Evolutionary conservation across 305 asterid species (phyloP).

Genomic region (Fraxinus latifolia): DNA sequence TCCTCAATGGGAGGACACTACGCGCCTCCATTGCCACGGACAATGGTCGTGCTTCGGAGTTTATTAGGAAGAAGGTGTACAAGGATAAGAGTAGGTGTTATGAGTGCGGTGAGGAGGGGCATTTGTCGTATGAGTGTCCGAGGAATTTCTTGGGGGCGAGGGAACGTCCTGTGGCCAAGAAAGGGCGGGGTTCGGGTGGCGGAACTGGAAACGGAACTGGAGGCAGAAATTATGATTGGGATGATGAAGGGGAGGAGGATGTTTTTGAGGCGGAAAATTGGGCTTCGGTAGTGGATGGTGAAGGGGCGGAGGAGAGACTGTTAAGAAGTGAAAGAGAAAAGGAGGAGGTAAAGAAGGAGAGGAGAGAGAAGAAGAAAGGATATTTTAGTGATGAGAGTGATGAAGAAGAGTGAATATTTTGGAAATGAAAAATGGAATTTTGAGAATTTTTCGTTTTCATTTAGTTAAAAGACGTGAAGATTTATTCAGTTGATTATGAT

Average conservation of each 20-base stretch:
- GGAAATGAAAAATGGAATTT: no score
- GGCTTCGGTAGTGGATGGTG: slow-evolving; percentile 88
- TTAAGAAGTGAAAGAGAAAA: slow-evolving; percentile 36
- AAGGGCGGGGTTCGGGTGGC: slow-evolving; percentile 50
- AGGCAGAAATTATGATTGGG: slow-evolving; percentile 33
- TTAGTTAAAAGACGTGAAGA: background rate
- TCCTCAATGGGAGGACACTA: slow-evolving; percentile 76
- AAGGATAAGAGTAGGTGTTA: slow-evolving; percentile 94
- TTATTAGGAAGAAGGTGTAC: slow-evolving; percentile 72
- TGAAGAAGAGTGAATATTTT: slow-evolving; percentile 44
- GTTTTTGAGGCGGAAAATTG: slow-evolving; percentile 67
- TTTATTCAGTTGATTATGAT: background rate
- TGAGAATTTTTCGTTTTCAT: background rate
- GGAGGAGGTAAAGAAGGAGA: slow-evolving; percentile 36
- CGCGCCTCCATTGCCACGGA: slow-evolving; percentile 86
- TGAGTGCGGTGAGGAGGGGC: slow-evolving; percentile 93
- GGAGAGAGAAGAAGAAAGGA: slow-evolving; percentile 72
- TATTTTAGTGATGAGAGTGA: slow-evolving; percentile 95
- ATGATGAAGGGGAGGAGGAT: slow-evolving; percentile 37
- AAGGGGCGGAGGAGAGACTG: slow-evolving; percentile 66
- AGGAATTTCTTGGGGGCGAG: slow-evolving; percentile 71
- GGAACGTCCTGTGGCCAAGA: slow-evolving; percentile 80
- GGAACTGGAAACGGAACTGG: slow-evolving; percentile 25
- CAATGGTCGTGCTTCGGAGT: slow-evolving; percentile 91
- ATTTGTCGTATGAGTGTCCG: slow-evolving; percentile 89